Percentiles rank a stretch among this genome's conserved stretches.
These are phyloP conservation scores for Heteromeles arbutifolia DNA, from an alignment of 306 rosid species.

Conservation along the genomic window DNA sequence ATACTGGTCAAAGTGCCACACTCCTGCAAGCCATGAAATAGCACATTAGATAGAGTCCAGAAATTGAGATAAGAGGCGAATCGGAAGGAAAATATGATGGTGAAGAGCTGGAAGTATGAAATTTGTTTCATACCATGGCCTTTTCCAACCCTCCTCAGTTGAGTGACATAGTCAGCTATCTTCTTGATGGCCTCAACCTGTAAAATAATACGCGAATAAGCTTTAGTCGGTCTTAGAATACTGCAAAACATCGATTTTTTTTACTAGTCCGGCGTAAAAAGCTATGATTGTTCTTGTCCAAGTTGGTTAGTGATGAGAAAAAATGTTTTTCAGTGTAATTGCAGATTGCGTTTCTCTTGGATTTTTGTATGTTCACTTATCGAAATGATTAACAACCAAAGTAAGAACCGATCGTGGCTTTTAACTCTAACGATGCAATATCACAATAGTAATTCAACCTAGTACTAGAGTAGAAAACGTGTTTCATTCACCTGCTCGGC, in stretches of 20 bases:
- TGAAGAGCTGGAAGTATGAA: neutral
- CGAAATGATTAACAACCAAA: neutral
- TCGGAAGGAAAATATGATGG: neutral
- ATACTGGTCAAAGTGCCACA: slow-evolving; percentile 87
- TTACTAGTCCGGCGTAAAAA: neutral
- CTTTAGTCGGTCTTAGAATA: neutral
- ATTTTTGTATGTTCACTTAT: neutral
- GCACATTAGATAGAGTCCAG: neutral
- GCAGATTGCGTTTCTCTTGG: neutral
- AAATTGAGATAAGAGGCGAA: neutral
- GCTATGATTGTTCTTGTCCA: neutral
- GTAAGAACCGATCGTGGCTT: neutral
- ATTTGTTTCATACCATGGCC: slow-evolving; percentile 67
- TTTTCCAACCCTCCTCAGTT: slow-evolving; percentile 71
- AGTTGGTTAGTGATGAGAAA: neutral
- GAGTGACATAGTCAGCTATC: slow-evolving; percentile 74
- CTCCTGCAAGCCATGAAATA: slow-evolving; percentile 47
- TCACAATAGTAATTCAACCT: neutral
- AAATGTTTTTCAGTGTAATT: neutral
- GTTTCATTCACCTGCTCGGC: slow-evolving; percentile 62
- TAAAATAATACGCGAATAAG: neutral
- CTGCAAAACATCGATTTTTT: no score
- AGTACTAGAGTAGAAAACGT: neutral
- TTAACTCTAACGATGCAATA: neutral
- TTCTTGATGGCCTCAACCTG: slow-evolving; percentile 81